These are phyloP conservation scores for Umbellularia californica DNA, from an alignment of 164 flowering plant genomes.

Conservation along the genomic window DNA sequence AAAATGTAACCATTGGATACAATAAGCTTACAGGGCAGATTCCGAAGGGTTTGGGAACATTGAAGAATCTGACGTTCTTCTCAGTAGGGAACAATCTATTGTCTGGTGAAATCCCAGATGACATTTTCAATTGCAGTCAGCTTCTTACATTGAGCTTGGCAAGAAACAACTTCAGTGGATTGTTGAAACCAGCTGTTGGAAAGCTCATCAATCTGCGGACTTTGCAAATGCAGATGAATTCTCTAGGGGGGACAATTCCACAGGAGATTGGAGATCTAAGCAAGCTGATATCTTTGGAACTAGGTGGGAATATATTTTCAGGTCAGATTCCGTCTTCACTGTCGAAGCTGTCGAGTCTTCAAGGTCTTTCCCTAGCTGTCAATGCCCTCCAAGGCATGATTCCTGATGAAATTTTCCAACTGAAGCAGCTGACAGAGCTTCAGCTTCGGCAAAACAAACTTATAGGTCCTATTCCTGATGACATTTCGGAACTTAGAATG, in stretches of 20 bases:
- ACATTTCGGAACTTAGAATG: constrained; percentile 44
- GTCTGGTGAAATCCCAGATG: constrained; percentile 63
- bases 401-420: constrained; percentile 38
- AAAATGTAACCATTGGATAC: constrained; percentile 17
- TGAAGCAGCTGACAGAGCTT: constrained; percentile 45
- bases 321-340: constrained; percentile 45
- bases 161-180: constrained; percentile 39
- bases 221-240: constrained; percentile 28
- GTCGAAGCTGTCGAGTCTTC: constrained; percentile 52
- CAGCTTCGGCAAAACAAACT: constrained; percentile 44
- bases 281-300: constrained; percentile 25
- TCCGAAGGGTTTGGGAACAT: constrained; percentile 49
- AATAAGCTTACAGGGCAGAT: constrained; percentile 55
- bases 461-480: constrained; percentile 52
- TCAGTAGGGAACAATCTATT: constrained; percentile 39
- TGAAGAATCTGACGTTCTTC: constrained; percentile 48
- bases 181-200: constrained; percentile 34
- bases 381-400: constrained; percentile 60
- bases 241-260: constrained; percentile 45
- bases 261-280: constrained; percentile 46
- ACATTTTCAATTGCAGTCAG: constrained; percentile 56
- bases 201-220: constrained; percentile 29
- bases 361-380: constrained; percentile 44
- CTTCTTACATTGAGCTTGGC: constrained; percentile 36
- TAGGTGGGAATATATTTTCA: constrained; percentile 34